Evolutionary conservation across 257 asterid species (phyloP), one percentile per base, ranked within the genome.

Genomic region (Jacaranda mimosifolia): DNA sequence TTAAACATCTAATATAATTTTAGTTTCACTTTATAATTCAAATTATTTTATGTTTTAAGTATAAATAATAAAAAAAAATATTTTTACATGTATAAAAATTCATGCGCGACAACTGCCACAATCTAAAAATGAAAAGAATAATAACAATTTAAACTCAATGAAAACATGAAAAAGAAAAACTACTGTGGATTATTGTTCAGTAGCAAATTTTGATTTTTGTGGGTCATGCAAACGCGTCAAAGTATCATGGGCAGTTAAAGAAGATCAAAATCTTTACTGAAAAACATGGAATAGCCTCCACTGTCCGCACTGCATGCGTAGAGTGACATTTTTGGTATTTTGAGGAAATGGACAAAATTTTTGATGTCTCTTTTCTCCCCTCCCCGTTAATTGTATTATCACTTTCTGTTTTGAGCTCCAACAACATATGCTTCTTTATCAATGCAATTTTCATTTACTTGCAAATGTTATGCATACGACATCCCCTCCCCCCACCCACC

Each of bases 331-430:
- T 15, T 17, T 0, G 9, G 17, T 65, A 65, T 15, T 40, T 9
- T 65, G 18, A 39, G 71, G 53, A 65, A 65, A 40, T 65, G 71
- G 53, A 65, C 52, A 43, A 40, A 38, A n/a, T n/a, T n/a, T 52
- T 42, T 65, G 69, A 36, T 63, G 69, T n/a, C n/a, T 63, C 19
- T 1, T 65, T 42, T 9, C 32, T 26, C 14, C 43, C 40, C 42
- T 32, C 32, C 43, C n/a, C 19, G 19, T 57, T 57, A 19, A 57
- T 21, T 57, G 63, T 7, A 6, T 56, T 56, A 49, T 49, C 55
- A 49, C 4, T 49, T 19, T n/a, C 32, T 18, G 35, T 21, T 57
- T 1, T 57, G 9, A 17, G 63, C 15, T 57, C 63, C 38, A 17
- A 57, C 63, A 57, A 18, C 58, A 2, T 15, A 52, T n/a, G 15